Conservation (phyloP, 2,329 filamentous ascomycete genomes). For the Mollisia scopiformis region DNA sequence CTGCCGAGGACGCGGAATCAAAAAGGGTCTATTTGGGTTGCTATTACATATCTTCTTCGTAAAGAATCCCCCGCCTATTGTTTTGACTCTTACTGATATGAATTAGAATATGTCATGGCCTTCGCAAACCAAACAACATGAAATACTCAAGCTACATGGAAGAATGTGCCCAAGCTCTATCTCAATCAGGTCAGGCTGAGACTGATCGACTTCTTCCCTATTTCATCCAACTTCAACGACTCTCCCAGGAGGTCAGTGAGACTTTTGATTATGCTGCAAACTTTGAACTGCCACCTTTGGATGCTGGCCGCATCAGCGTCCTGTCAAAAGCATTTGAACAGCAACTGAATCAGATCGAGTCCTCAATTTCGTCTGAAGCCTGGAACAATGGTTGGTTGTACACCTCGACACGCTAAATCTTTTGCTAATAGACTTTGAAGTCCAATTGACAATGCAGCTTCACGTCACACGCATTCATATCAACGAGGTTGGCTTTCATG, state of each 20-base stretch:
- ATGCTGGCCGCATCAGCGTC: slow-evolving; percentile 29
- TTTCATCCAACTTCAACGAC: slow-evolving; percentile 28
- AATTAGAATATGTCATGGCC: slow-evolving; percentile 27
- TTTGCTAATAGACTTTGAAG: slow-evolving; percentile 5
- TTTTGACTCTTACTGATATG: not conserved
- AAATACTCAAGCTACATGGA: slow-evolving; percentile 30
- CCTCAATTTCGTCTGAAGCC: slow-evolving; percentile 23
- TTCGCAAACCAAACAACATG: slow-evolving; percentile 32
- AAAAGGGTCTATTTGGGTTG: slow-evolving; percentile 31
- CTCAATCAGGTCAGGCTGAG: slow-evolving; percentile 20
- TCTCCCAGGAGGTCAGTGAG: slow-evolving; percentile 32
- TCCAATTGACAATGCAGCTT: slow-evolving; percentile 18
- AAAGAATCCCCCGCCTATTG: not conserved
- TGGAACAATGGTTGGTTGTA: slow-evolving; percentile 28
- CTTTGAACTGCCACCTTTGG: slow-evolving; percentile 21
- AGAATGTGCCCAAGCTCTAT: slow-evolving; percentile 27
- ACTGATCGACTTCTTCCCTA: slow-evolving; percentile 32
- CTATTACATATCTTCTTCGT: slow-evolving; percentile 34
- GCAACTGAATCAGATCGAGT: slow-evolving; percentile 28
- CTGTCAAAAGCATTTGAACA: slow-evolving; percentile 29
- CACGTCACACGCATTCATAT: slow-evolving; percentile 26
- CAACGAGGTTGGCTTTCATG: slow-evolving; percentile 33
- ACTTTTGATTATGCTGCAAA: slow-evolving; percentile 31
- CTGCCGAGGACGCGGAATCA: slow-evolving; percentile 26
- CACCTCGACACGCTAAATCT: not conserved